phyloP scores from a whole-genome alignment of 106 monocot species.

The Phalaenopsis aphrodite region DNA sequence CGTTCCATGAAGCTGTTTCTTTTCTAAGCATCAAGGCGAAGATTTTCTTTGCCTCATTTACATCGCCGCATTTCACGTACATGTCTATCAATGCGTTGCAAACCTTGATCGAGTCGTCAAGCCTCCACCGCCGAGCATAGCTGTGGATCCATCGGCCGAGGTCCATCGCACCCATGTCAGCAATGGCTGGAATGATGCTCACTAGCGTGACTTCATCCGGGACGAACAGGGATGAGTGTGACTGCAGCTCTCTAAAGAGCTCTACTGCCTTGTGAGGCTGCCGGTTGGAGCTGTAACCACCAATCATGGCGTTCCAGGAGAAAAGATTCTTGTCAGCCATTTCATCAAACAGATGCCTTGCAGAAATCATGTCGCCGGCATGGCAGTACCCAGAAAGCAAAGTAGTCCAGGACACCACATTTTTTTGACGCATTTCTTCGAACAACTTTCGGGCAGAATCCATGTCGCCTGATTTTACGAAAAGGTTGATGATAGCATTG shows the following conservation, averaged over 20 bases:
- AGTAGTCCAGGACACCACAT: conserved; percentile 50
- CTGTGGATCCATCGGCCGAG: conserved; percentile 49
- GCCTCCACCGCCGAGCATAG: conserved; percentile 18
- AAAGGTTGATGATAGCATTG: conserved; percentile 45
- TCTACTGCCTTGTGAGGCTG: conserved; percentile 27
- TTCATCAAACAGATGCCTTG: conserved; percentile 24
- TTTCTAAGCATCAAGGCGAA: conserved; percentile 25
- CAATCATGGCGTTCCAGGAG: conserved; percentile 48
- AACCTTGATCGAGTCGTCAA: conserved; percentile 16
- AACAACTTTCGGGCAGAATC: conserved; percentile 29
- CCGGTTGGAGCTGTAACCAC: conserved; percentile 34
- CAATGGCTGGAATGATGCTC: conserved; percentile 40
- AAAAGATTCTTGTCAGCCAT: conserved; percentile 36
- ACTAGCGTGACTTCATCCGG: conserved; percentile 47
- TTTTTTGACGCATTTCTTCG: conserved; percentile 27
- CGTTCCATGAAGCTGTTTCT: conserved; percentile 28
- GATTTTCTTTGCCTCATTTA: conserved; percentile 22
- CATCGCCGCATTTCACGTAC: conserved; percentile 53
- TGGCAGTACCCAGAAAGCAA: conserved; percentile 38
- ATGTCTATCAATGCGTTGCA: conserved; percentile 41
- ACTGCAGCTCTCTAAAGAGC: conserved; percentile 34
- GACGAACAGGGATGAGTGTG: conserved; percentile 3
- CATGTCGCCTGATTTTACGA: conserved; percentile 31
- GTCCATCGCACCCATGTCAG: conserved; percentile 32
- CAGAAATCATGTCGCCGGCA: conserved; percentile 26